Evolutionary conservation across 768 basidiomycete genomes (phyloP).

Genomic region (Mycena galopus): DNA sequence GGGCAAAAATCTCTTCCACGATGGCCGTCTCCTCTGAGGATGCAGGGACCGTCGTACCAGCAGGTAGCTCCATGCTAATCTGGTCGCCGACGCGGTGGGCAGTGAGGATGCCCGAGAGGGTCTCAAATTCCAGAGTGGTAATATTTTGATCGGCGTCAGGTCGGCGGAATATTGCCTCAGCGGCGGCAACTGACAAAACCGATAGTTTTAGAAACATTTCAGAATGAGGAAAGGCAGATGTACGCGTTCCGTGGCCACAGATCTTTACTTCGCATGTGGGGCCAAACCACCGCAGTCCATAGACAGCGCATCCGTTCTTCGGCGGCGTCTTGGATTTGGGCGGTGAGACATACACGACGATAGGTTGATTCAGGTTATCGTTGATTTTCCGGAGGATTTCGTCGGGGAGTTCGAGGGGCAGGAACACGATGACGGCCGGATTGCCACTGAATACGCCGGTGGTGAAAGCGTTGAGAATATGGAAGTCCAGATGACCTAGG

Average conservation of each 20-base stretch:
- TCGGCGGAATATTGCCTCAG: conserved; percentile 23
- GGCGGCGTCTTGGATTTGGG: not conserved
- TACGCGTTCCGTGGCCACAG: conserved; percentile 31
- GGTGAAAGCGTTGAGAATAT: conserved; percentile 17
- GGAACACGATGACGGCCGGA: conserved; percentile 24
- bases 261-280: conserved; percentile 17
- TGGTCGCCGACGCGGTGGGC: conserved; percentile 20
- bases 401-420: conserved; percentile 6
- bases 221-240: not conserved
- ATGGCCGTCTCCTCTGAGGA: not conserved
- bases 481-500: not conserved
- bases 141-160: not conserved
- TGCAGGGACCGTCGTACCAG: conserved; percentile 14
- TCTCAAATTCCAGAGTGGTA: conserved; percentile 19
- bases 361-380: conserved; percentile 19
- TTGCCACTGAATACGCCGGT: conserved; percentile 11
- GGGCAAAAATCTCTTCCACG: conserved; percentile 1
- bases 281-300: conserved; percentile 25
- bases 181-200: conserved; percentile 9
- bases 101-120: conserved; percentile 15
- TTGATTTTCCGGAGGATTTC: conserved; percentile 19
- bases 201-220: not conserved
- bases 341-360: conserved; percentile 18
- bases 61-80: conserved; percentile 25
- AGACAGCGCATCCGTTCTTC: not conserved